phyloP scores from a whole-genome alignment of 1,139 yeast species.

The Kodamaea fungicola region DNA sequence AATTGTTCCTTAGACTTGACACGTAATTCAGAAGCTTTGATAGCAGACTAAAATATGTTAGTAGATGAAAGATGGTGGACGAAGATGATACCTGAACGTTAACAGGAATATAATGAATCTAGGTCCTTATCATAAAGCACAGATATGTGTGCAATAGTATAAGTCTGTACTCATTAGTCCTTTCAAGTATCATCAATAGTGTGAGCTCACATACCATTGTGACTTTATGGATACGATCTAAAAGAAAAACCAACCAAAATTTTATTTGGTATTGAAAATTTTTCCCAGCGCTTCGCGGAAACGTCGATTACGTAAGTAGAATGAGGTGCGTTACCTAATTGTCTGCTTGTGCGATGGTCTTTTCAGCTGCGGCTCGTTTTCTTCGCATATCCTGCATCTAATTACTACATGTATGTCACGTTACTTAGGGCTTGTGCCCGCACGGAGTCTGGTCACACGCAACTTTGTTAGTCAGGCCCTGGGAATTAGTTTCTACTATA shows the following conservation, averaged over 20 bases:
- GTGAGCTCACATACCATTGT: conserved; percentile 21
- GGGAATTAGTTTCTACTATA: not conserved
- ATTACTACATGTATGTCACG: conserved; percentile 2
- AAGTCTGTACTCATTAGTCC: not conserved
- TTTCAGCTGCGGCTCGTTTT: conserved; percentile 6
- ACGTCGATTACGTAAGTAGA: not conserved
- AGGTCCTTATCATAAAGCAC: too few species aligned
- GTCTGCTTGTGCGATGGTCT: conserved; percentile 9
- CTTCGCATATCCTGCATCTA: too few species aligned
- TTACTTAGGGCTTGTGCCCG: conserved; percentile 12
- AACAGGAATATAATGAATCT: too few species aligned
- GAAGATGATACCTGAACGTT: too few species aligned
- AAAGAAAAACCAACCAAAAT: conserved; percentile 4
- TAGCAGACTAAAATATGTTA: conserved; percentile 66
- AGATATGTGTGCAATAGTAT: not conserved
- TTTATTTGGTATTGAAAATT: not conserved
- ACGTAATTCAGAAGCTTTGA: conserved; percentile 95
- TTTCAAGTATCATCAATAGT: too few species aligned
- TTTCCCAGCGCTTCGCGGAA: not conserved
- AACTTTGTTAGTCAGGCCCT: not conserved
- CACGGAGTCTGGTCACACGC: not conserved
- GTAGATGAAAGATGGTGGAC: conserved; percentile 9
- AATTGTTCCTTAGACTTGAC: conserved; percentile 97
- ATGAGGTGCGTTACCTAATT: not conserved
- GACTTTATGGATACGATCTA: conserved; percentile 12